Conservation (phyloP, 2,329 filamentous ascomycete genomes). For the Epichloe gansuensis region DNA sequence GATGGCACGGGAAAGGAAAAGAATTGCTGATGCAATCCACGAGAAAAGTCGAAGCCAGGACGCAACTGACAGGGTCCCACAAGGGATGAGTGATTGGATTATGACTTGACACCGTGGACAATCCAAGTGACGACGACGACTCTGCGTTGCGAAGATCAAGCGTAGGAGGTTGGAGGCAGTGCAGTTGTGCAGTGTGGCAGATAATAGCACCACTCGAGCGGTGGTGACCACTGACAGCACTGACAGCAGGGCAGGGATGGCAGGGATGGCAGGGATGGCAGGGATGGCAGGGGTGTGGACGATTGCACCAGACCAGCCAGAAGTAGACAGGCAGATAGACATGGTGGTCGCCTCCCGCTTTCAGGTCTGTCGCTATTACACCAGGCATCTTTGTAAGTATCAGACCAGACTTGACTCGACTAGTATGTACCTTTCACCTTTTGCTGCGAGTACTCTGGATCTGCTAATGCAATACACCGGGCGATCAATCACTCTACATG, state of each 20-base stretch:
- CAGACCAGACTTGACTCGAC: too few species aligned
- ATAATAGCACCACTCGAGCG: neutral
- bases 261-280: neutral
- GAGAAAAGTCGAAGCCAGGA: slow-evolving; percentile 1
- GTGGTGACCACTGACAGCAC: neutral
- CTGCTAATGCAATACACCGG: too few species aligned
- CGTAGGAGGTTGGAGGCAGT: slow-evolving; percentile 4
- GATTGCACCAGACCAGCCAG: too few species aligned
- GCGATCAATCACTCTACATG: too few species aligned
- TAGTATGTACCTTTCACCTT: too few species aligned
- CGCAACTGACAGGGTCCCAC: neutral
- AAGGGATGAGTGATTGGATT: slow-evolving; percentile 1
- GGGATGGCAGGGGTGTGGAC: too few species aligned
- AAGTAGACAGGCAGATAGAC: too few species aligned
- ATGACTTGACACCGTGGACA: slow-evolving; percentile 3
- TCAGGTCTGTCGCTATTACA: neutral
- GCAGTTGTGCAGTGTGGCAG: slow-evolving; percentile 4
- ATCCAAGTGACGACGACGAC: slow-evolving; percentile 5
- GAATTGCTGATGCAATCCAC: slow-evolving; percentile 8
- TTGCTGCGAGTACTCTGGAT: too few species aligned
- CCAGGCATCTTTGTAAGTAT: too few species aligned
- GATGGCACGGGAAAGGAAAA: neutral
- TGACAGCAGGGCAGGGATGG: neutral
- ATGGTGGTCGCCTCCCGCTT: too few species aligned
- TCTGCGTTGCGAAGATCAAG: slow-evolving; percentile 4